These are phyloP conservation scores for Athelia sp. DNA, from an alignment of 1,284 basidiomycete species.

Conservation along the genomic window DNA sequence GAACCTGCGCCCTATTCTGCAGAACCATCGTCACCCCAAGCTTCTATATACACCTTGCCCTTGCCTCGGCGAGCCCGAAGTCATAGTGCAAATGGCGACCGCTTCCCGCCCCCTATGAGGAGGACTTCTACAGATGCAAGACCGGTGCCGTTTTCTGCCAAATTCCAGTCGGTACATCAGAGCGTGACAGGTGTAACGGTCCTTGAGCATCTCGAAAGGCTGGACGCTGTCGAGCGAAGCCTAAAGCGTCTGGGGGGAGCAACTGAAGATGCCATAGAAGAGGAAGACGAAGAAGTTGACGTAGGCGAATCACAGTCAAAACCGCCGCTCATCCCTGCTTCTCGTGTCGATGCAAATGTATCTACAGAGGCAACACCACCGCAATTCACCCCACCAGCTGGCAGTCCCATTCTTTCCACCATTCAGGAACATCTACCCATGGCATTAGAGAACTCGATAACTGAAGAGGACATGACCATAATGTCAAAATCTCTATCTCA, in stretches of 20 bases:
- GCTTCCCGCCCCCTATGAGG: conserved; percentile 66
- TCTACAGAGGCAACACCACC: conserved; percentile 27
- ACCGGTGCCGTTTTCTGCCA: conserved; percentile 75
- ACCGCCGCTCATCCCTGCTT: conserved; percentile 16
- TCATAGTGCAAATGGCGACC: conserved; percentile 50
- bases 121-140: conserved; percentile 61
- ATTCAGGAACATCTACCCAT: not conserved
- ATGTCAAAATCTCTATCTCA: conserved; percentile 74
- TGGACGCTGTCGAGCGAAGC: conserved; percentile 77
- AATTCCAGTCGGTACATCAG: conserved; percentile 73
- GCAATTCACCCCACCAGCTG: conserved; percentile 41
- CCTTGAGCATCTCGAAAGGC: conserved; percentile 73
- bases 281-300: conserved; percentile 41
- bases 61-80: conserved; percentile 53
- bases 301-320: conserved; percentile 44
- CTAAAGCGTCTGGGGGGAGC: conserved; percentile 64
- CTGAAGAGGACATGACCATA: conserved; percentile 68
- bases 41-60: conserved; percentile 60
- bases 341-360: conserved; percentile 7
- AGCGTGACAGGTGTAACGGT: conserved; percentile 79
- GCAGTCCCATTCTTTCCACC: conserved; percentile 14
- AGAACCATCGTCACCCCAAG: conserved; percentile 39
- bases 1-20: conserved; percentile 39
- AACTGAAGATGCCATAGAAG: conserved; percentile 42
- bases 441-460: not conserved